These are phyloP conservation scores for Microthlaspi erraticum DNA, from an alignment of 345 rosid genomes.

Conservation along the genomic window DNA sequence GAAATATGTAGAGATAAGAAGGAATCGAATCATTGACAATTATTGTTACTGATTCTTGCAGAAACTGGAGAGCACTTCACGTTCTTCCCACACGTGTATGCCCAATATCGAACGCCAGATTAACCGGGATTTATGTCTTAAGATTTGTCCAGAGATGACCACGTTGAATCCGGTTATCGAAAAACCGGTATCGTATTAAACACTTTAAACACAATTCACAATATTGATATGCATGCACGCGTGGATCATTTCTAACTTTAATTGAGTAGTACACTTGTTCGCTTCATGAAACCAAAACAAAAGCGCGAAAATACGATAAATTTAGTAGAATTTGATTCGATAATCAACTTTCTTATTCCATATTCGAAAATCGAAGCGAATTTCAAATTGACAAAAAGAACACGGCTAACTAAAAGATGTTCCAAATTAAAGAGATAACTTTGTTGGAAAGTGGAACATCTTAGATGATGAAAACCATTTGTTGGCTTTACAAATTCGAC, in stretches of 20 bases:
- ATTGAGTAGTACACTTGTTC: background rate
- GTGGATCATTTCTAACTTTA: constrained; percentile 4
- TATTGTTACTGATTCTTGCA: constrained; percentile 33
- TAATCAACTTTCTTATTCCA: background rate
- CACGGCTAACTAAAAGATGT: background rate
- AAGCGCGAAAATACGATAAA: background rate
- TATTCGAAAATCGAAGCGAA: constrained; percentile 9
- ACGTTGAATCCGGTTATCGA: constrained; percentile 25
- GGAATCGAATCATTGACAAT: constrained; percentile 35
- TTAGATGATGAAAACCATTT: background rate
- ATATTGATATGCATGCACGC: constrained; percentile 18
- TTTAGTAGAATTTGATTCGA: background rate
- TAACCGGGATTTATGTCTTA: constrained; percentile 30
- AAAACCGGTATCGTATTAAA: constrained; percentile 1
- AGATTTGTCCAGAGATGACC: constrained; percentile 27
- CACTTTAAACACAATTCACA: constrained; percentile 6
- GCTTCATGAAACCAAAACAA: background rate
- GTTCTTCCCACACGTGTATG: constrained; percentile 43
- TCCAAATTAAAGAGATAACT: background rate
- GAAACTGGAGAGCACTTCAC: constrained; percentile 30
- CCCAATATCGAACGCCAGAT: constrained; percentile 31
- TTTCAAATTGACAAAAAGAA: constrained; percentile 6
- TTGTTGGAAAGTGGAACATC: background rate
- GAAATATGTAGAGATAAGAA: constrained; percentile 28
- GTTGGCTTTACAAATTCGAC: constrained; percentile 13